Evolutionary conservation across 306 rosid genomes (phyloP), one percentile per base, ranked within the genome.

Genomic region (Canavalia ensiformis): DNA sequence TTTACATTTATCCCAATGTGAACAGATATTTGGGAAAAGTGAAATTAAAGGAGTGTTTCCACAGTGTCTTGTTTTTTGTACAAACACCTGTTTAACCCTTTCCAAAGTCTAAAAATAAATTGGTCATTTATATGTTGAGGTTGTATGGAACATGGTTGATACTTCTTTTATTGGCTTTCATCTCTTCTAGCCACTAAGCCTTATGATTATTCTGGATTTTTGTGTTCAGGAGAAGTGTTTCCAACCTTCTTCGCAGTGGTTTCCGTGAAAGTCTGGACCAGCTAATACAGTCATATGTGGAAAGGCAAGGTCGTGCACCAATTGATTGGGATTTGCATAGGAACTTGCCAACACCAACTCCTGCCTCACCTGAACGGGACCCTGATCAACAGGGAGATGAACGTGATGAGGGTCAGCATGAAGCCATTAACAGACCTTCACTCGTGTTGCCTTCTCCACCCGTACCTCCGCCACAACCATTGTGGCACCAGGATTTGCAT

Each of bases 221-320:
- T 28, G 56, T 78, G 58, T 88, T 89, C 84, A 96, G 99, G 94
- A 87, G 99, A 88, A 96, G 99, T 82, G 99, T 96, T 80, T 96
- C 99, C 31, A 96, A 94, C 86, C 99, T 96, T 88, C 99, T 96
- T 81, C 99, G 95, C 9, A 96, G 99, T 73, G 98, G 99, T 31
- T 96, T 96, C 83, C 99, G 98, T 6, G 99, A 96, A 92, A 96
- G 98, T 88, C 86, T 96, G 83, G 99, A 96, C 84, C 99, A 96
- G 18, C 86, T 96, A 79, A 96, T 96, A 73, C 98, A 96, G 85
- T 96, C 99, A 2, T 96, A 96, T 57, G 99, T 93, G 42, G 97
- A 92, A 85, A 94, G 99, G 92, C 97, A 90, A 91, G 92, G 97
- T 72, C 94, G 84, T 75, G 82, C 99, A 31, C 99, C 98, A 66